Evolutionary conservation across 352 stramenopile species (phyloP).

Genomic region (Globisporangium solare): DNA sequence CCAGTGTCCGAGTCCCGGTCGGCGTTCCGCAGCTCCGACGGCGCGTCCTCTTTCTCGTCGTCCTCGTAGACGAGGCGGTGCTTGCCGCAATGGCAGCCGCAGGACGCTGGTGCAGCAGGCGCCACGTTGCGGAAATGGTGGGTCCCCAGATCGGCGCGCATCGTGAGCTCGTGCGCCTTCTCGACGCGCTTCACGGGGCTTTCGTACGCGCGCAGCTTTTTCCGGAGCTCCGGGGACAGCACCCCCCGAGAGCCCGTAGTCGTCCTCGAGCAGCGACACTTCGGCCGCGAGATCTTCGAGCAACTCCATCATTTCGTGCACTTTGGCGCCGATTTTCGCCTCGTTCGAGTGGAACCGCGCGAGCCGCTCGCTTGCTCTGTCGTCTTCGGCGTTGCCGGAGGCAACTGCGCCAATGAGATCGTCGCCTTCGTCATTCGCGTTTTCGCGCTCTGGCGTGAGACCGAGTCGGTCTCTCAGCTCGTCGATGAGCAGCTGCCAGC

Average conservation of each 20-base stretch:
- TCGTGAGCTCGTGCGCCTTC: slow-evolving; percentile 44
- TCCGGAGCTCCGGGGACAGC: slow-evolving; percentile 19
- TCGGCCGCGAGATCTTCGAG: slow-evolving; percentile 53
- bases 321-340: slow-evolving; percentile 36
- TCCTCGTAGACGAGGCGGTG: slow-evolving; percentile 29
- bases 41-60: slow-evolving; percentile 9
- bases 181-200: slow-evolving; percentile 36
- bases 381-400: neutral
- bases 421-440: neutral
- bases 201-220: slow-evolving; percentile 35
- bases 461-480: slow-evolving; percentile 40
- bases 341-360: slow-evolving; percentile 53
- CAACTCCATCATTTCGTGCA: slow-evolving; percentile 54
- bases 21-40: neutral
- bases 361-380: neutral
- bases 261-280: slow-evolving; percentile 32
- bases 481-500: slow-evolving; percentile 39
- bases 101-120: slow-evolving; percentile 8
- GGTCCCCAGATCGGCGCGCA: neutral
- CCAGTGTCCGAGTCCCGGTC: slow-evolving; percentile 6
- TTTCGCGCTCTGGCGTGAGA: slow-evolving; percentile 9
- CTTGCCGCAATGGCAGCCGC: slow-evolving; percentile 43
- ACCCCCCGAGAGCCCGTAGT: slow-evolving; percentile 1
- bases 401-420: neutral
- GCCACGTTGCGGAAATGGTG: neutral